Evolutionary conservation across 2,329 filamentous ascomycete species (phyloP).

Genomic region (Epicoccum sorghinum): DNA sequence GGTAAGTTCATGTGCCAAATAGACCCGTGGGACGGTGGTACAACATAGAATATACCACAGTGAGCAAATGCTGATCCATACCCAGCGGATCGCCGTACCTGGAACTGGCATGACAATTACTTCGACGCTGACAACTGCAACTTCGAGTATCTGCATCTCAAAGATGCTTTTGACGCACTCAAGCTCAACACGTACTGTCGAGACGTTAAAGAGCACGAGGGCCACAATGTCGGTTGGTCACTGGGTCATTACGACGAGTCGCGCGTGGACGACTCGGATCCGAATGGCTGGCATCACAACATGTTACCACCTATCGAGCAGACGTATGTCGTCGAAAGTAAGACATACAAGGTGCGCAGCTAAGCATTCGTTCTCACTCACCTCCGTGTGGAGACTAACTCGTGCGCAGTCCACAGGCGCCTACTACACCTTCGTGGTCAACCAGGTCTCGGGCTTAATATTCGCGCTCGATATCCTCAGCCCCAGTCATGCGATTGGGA

Average conservation of each 20-base stretch:
- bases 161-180: constrained; percentile 8
- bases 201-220: constrained; percentile 4
- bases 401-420: constrained; percentile 20
- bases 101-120: constrained; percentile 18
- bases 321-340: background rate
- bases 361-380: too few relatives aligned
- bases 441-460: constrained; percentile 20
- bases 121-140: constrained; percentile 9
- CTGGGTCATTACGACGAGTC: constrained; percentile 13
- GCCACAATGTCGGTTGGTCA: constrained; percentile 10
- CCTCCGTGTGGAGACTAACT: background rate
- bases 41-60: too few relatives aligned
- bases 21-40: too few relatives aligned
- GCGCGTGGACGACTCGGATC: background rate
- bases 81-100: constrained; percentile 13
- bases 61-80: too few relatives aligned
- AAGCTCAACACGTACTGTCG: constrained; percentile 3
- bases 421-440: constrained; percentile 23
- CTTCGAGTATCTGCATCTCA: constrained; percentile 4
- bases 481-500: constrained; percentile 12
- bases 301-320: background rate
- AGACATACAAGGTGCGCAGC: constrained; percentile 2
- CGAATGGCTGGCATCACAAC: background rate
- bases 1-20: background rate
- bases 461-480: constrained; percentile 16